Base-by-base conservation (phyloP, 2,329 filamentous ascomycete genomes). In the Botryosphaeria dothidea region DNA sequence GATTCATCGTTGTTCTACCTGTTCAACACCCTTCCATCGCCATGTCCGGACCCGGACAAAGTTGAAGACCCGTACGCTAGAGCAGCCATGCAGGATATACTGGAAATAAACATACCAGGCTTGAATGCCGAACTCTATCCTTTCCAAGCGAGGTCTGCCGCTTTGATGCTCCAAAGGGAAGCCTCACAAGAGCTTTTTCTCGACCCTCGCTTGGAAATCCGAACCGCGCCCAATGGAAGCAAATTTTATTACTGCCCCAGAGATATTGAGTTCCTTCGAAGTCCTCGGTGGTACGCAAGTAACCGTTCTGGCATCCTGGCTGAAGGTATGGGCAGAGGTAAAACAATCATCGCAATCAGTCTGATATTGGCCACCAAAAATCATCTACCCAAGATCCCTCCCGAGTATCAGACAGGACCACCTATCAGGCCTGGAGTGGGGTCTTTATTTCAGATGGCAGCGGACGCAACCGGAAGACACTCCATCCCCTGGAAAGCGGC, bases 141-240 rank as follows among this genome's bases (percentile, higher is more conserved):
- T 0, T 96, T 96, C 70, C 94, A 98, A 74, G 85, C 89, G 58
- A 85, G 90, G 49, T 94, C 93, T 0, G 90, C 90, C 0, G 92
- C 91, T 3, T 75, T 90, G 29, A 97, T 98, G 93, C 79, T 97
- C 19, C 90, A 95, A 73, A 88, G 90, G 62, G 94, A 98, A 76
- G 78, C 84, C 5, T 84, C 88, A 23, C 87, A 90, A 0, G 82
- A 83, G 4, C 81, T 85, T 29, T 80, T 87, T 5, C 78, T 93
- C 8, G 93, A 97, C 75, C 92, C 93, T 9, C 86, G 93, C 4
- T 79, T 96, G 2, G 84, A 88, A 58, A 69, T 78, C 4, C 80
- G 87, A 1, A 71, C 72, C 1, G 89, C 91, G 57, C 90, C 91
- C 31, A 78, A 83, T 3, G 90, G 88, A 0, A 73, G 78, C 0